These are phyloP conservation scores for Helotiales sp. DNA, from an alignment of 2,329 filamentous ascomycete species.

Conservation along the genomic window DNA sequence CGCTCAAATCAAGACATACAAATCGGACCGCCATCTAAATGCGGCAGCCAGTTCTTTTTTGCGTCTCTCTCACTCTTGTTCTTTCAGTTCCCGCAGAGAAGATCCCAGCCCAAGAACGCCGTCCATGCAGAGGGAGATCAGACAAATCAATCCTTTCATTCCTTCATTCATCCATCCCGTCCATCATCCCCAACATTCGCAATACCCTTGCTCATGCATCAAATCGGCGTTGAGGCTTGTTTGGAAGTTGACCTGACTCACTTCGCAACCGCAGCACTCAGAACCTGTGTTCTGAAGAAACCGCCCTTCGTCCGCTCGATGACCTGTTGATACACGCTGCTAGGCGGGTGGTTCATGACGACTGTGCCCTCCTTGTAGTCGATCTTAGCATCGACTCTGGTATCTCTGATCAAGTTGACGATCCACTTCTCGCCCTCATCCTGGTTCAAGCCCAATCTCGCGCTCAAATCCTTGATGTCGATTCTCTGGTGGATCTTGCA, in stretches of 20 bases:
- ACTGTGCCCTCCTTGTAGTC: slow-evolving; percentile 99
- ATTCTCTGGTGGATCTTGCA: slow-evolving; percentile 99
- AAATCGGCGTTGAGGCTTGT: not conserved
- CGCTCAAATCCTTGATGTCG: slow-evolving; percentile 95
- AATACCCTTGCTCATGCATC: slow-evolving; percentile 1
- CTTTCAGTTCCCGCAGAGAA: slow-evolving; percentile 6
- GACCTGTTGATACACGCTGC: slow-evolving; percentile 98
- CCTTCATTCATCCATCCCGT: not conserved
- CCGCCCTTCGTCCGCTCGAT: slow-evolving; percentile 99
- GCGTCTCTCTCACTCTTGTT: not conserved
- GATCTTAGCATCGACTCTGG: slow-evolving; percentile 96
- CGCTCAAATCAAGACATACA: not conserved
- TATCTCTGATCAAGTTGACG: slow-evolving; percentile 98
- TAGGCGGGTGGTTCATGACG: slow-evolving; percentile 98
- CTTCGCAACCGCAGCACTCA: slow-evolving; percentile 58
- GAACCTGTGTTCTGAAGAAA: slow-evolving; percentile 97
- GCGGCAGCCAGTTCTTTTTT: not conserved
- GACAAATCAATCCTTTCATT: not conserved
- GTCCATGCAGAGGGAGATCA: slow-evolving; percentile 4
- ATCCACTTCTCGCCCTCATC: slow-evolving; percentile 99
- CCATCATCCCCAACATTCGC: slow-evolving; percentile 12
- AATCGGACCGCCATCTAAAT: not conserved
- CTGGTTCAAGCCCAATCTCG: slow-evolving; percentile 85
- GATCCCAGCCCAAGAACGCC: slow-evolving; percentile 10
- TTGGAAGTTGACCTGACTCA: slow-evolving; percentile 37